These are phyloP conservation scores for Aspergillus persii DNA, from an alignment of 2,329 filamentous ascomycete genomes.

Conservation along the genomic window DNA sequence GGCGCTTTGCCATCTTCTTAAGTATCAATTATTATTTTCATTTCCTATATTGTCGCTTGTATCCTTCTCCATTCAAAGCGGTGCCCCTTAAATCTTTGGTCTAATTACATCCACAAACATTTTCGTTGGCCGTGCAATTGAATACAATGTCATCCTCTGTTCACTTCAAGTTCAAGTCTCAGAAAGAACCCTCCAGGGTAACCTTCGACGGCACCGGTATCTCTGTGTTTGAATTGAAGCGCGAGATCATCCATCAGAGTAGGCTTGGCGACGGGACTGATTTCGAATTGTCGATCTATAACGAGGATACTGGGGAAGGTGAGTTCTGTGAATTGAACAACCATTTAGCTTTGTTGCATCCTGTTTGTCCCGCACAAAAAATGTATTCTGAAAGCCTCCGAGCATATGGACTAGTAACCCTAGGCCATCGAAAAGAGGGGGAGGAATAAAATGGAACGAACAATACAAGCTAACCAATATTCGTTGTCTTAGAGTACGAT, in stretches of 20 bases:
- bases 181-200: slow-evolving; percentile 90
- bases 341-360: background rate
- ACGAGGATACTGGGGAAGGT: slow-evolving; percentile 89
- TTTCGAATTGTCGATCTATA: slow-evolving; percentile 92
- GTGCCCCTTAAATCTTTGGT: slow-evolving; percentile 26
- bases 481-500: slow-evolving; percentile 71
- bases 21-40: slow-evolving; percentile 17
- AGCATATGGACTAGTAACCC: background rate
- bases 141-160: slow-evolving; percentile 87
- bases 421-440: background rate
- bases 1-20: slow-evolving; percentile 15
- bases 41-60: slow-evolving; percentile 22
- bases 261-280: slow-evolving; percentile 93
- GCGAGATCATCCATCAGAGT: slow-evolving; percentile 94
- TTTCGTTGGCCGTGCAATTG: slow-evolving; percentile 35
- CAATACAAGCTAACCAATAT: slow-evolving; percentile 23
- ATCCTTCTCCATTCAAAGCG: slow-evolving; percentile 24
- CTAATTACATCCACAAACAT: slow-evolving; percentile 28
- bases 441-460: background rate
- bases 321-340: slow-evolving; percentile 35
- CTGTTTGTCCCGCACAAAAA: background rate
- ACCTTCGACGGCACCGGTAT: slow-evolving; percentile 97
- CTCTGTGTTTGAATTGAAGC: slow-evolving; percentile 97
- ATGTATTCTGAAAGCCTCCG: background rate
- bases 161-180: slow-evolving; percentile 99